These are phyloP conservation scores for Rhizopogon salebrosus DNA, from an alignment of 768 basidiomycete genomes.

Conservation along the genomic window DNA sequence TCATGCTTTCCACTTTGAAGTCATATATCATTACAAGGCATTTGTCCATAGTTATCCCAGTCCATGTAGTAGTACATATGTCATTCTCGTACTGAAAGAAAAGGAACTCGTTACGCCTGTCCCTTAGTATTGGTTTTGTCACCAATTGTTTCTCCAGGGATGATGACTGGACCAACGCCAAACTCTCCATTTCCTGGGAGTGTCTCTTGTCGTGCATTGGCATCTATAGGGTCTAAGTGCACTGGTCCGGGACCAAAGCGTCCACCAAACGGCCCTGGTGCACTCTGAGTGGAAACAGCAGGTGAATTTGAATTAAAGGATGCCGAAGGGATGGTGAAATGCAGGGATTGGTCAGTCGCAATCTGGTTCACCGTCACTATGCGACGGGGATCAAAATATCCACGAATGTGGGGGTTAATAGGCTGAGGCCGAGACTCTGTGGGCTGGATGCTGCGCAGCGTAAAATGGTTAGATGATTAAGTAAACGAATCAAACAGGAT, in stretches of 20 bases:
- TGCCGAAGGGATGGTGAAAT: conserved; percentile 17
- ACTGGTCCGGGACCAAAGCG: conserved; percentile 15
- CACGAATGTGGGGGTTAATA: conserved; percentile 12
- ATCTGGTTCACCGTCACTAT: conserved; percentile 29
- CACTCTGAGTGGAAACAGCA: conserved; percentile 7
- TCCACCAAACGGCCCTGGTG: conserved; percentile 10
- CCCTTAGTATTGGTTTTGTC: conserved; percentile 3
- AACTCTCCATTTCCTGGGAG: conserved; percentile 25
- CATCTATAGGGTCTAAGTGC: conserved; percentile 14
- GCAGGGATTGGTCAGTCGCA: conserved; percentile 19
- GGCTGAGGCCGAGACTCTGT: conserved; percentile 21
- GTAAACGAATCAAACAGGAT: neutral
- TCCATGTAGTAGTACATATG: neutral
- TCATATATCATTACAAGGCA: neutral
- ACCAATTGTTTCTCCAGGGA: conserved; percentile 23
- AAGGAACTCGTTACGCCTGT: neutral
- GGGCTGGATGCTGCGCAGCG: conserved; percentile 19
- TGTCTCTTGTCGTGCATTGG: conserved; percentile 14
- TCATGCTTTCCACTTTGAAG: neutral
- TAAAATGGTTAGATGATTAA: neutral
- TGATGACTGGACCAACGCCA: conserved; percentile 21
- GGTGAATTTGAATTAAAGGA: conserved; percentile 11
- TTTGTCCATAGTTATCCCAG: neutral
- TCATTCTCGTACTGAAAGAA: neutral
- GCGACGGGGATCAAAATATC: conserved; percentile 32